Base-by-base conservation (phyloP, 2,329 filamentous ascomycete genomes). In the Chalara sp. region DNA sequence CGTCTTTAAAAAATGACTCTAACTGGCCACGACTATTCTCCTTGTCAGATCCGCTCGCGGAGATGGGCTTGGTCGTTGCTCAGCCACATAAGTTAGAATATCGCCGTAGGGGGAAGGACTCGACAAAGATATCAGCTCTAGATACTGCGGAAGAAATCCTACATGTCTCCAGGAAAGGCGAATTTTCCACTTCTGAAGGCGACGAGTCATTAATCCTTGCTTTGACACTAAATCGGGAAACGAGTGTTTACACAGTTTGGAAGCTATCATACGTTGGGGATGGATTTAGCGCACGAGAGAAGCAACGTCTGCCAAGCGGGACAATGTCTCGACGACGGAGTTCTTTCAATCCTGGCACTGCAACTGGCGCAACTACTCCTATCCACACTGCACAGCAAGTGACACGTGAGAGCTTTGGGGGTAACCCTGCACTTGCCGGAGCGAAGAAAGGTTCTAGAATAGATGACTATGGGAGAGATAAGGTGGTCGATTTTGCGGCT, bases 181-280 rank as follows among this genome's bases (percentile, higher is more conserved):
- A 86, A 46, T 72, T 81, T 49, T 60, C 57, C 50, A 63, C 59
- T 6, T 58, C 58, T 30, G 60, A 61, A 33, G 62, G 59, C 21
- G 70, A 70, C 44, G 70, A 76, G 32, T 74, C 75, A 13, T 70
- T 96, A 30, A 78, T 87, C 8, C 72, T 97, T 50, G 84, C 89
- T 8, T 79, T 96, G 47, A 96, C 92, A 0, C 75, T 86, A 55
- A 96, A 96, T 63, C 73, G 82, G 49, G 84, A 89, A 57, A 81
- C 81, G 3, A 86, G 82, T 58, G 78, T 83, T 60, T 90, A 95
- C 64, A 93, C 84, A 3, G 75, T 97, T 44, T 97, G 92, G 92
- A 84, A 83, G 52, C 78, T 91, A 48, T 79, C 82, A 43, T 95
- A 95, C 65, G 73, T 90, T 48, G 78, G 85, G 32, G 83, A 85